A percentile compares a stretch with the other conserved stretches of the same genome.
Conservation (phyloP, 2,329 filamentous ascomycete genomes). For the Endocalyx cinctus region DNA sequence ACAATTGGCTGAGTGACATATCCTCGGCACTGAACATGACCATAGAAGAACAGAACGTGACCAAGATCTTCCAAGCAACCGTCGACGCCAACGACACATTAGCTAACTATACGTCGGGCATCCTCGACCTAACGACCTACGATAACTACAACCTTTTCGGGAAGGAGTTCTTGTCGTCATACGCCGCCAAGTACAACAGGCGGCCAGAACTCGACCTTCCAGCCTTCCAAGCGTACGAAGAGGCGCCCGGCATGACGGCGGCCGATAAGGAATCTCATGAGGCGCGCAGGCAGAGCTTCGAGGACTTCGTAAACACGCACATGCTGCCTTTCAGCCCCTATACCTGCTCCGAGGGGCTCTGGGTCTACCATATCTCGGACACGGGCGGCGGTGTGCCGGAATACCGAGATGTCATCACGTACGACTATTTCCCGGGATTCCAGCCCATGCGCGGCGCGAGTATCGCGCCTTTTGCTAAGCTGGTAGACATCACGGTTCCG, state of each 20-base stretch:
- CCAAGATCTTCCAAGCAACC: background rate
- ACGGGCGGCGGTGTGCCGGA: background rate
- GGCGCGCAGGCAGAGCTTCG: background rate
- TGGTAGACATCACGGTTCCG: background rate
- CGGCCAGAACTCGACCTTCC: background rate
- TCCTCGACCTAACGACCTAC: conserved; percentile 5
- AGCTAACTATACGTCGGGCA: conserved; percentile 1
- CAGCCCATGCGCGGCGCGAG: background rate
- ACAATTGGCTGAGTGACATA: background rate
- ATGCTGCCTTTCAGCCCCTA: background rate
- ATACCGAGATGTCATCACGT: background rate
- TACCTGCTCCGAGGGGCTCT: background rate
- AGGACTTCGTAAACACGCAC: background rate
- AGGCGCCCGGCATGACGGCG: background rate
- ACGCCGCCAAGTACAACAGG: background rate
- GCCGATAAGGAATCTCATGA: background rate
- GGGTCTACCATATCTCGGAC: background rate
- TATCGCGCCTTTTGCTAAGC: background rate
- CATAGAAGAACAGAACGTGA: background rate
- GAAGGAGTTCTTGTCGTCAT: background rate
- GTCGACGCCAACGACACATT: background rate
- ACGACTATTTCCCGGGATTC: background rate
- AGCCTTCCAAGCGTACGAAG: background rate
- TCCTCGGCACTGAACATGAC: background rate
- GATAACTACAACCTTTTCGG: conserved; percentile 1